Evolutionary conservation across 75 land plant genomes (phyloP).

Genomic region (Cunninghamia lanceolata): DNA sequence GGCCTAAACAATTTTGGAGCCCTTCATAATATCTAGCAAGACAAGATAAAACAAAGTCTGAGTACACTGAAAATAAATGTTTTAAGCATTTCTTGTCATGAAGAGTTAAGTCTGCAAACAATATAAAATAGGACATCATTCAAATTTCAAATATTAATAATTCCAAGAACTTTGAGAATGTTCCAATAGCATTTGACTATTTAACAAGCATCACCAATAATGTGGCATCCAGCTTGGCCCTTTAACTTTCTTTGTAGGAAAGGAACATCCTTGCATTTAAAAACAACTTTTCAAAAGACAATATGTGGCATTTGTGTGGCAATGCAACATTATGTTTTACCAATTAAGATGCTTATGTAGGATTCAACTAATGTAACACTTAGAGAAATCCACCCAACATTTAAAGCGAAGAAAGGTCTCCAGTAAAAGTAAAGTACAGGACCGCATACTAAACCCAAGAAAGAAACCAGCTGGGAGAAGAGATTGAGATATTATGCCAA

Average conservation of each 20-base stretch:
- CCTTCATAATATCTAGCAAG: conserved; percentile 85
- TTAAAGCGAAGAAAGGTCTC: not conserved
- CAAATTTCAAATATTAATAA: not conserved
- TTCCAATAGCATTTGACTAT: not conserved
- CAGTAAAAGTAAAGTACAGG: not conserved
- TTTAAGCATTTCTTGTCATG: not conserved
- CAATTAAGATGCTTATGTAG: not conserved
- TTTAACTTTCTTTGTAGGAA: not conserved
- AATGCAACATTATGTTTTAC: not conserved
- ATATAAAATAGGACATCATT: not conserved
- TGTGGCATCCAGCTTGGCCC: conserved; percentile 1
- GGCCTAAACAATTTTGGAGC: conserved; percentile 78
- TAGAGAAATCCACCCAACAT: not conserved
- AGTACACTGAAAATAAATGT: not conserved
- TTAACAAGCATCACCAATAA: not conserved
- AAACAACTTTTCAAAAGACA: not conserved
- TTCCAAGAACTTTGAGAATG: not conserved
- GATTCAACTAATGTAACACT: not conserved
- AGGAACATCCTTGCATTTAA: not conserved
- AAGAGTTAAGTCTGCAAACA: not conserved
- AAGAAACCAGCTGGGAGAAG: not conserved
- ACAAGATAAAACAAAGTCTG: conserved; percentile 7
- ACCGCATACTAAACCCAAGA: not conserved
- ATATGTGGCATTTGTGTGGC: not conserved
- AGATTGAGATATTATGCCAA: not conserved